phyloP scores from a whole-genome alignment of 1,284 basidiomycete species.

The Gomphus sp. region DNA sequence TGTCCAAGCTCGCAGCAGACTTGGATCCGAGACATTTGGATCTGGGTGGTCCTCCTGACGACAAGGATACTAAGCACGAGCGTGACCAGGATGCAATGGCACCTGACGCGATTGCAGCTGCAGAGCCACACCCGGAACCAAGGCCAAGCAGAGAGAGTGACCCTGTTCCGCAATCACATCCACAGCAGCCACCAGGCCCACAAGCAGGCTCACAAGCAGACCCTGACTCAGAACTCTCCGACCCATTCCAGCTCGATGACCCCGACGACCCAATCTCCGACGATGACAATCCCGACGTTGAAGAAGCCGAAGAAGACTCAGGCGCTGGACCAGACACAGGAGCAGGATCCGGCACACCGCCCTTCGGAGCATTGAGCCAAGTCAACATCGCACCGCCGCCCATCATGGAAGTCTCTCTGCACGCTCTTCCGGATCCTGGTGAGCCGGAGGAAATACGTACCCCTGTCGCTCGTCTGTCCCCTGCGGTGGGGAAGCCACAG shows the following conservation, averaged over 20 bases:
- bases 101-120: too few relatives aligned
- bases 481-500: not conserved
- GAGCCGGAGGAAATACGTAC: not conserved
- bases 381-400: not conserved
- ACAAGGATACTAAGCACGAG: too few relatives aligned
- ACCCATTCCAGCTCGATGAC: slow-evolving; percentile 8
- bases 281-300: not conserved
- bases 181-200: not conserved
- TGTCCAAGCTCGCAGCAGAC: not conserved
- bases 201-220: not conserved
- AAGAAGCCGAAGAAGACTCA: too few relatives aligned
- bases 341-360: not conserved
- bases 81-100: too few relatives aligned
- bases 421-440: not conserved
- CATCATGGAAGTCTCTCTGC: slow-evolving; percentile 1
- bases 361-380: slow-evolving; percentile 1
- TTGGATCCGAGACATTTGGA: not conserved
- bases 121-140: too few relatives aligned
- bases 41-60: not conserved
- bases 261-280: slow-evolving; percentile 8
- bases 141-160: too few relatives aligned
- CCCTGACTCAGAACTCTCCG: not conserved
- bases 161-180: not conserved
- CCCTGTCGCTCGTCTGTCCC: not conserved
- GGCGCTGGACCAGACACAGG: too few relatives aligned